Percentiles rank a stretch among this genome's conserved stretches.
Evolutionary conservation across 192 early-diverging fungal genomes (phyloP).

Genomic region (Coemansia sp.): DNA sequence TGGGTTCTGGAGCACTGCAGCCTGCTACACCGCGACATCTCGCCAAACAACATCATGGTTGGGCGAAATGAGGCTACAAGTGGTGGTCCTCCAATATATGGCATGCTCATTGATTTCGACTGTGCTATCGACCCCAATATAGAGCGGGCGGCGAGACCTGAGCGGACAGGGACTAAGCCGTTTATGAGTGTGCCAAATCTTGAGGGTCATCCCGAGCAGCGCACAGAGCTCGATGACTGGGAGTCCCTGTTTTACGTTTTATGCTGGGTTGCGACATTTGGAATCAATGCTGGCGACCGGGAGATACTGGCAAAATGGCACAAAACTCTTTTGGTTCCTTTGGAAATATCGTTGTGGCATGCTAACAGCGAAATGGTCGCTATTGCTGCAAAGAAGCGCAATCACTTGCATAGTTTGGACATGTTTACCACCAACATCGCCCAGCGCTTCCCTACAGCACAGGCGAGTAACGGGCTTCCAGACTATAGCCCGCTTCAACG

Average conservation of each 20-base stretch:
- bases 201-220: not conserved
- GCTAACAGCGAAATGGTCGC: not conserved
- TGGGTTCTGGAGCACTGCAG: not conserved
- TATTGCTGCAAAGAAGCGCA: not conserved
- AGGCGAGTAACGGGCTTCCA: not conserved
- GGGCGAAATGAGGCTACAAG: not conserved
- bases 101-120: conserved; percentile 31
- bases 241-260: conserved; percentile 31
- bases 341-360: not conserved
- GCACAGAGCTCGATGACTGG: conserved; percentile 28
- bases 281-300: conserved; percentile 5
- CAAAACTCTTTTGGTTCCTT: not conserved
- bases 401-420: not conserved
- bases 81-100: not conserved
- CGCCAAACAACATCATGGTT: conserved; percentile 27
- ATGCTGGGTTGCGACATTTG: conserved; percentile 22
- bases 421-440: not conserved
- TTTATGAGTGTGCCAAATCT: conserved; percentile 39
- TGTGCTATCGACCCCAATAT: not conserved
- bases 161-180: conserved; percentile 17
- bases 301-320: not conserved
- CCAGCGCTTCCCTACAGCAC: not conserved
- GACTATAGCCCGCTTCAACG: not conserved
- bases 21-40: conserved; percentile 24
- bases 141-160: not conserved